Conservation (phyloP, 257 asterid species). For the Penstemon barbatus region DNA sequence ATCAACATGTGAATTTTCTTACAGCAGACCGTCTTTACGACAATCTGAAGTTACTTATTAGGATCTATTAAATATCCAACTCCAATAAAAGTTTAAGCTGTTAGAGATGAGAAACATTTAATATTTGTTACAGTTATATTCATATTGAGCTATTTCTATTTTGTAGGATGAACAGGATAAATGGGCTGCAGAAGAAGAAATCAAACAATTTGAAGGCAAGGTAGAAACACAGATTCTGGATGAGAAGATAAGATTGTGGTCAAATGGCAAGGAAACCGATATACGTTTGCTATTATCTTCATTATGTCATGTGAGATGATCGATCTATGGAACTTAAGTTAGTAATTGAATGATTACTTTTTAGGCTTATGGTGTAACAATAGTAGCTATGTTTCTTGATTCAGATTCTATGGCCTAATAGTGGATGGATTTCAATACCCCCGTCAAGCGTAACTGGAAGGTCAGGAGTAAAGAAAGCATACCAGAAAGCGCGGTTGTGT, state of each 20-base stretch:
- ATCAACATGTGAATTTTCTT: neutral
- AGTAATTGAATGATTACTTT: neutral
- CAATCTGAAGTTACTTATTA: neutral
- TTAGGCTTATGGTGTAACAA: too few relatives aligned
- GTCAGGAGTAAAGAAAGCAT: slow-evolving; percentile 66
- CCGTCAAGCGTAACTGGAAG: slow-evolving; percentile 42
- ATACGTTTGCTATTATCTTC: slow-evolving; percentile 70
- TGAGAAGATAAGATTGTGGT: slow-evolving; percentile 65
- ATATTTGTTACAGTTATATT: too few relatives aligned
- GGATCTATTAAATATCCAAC: too few relatives aligned
- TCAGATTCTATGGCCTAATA: slow-evolving; percentile 69
- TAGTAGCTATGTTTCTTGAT: neutral
- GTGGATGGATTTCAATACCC: slow-evolving; percentile 64
- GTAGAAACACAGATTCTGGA: slow-evolving; percentile 55
- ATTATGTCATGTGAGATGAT: slow-evolving; percentile 59
- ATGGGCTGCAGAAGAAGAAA: slow-evolving; percentile 40
- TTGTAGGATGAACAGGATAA: slow-evolving; percentile 45
- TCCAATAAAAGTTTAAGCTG: too few relatives aligned
- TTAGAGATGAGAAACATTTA: too few relatives aligned
- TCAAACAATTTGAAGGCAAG: slow-evolving; percentile 35
- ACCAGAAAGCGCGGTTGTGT: slow-evolving; percentile 73
- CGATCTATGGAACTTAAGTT: neutral
- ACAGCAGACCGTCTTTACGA: neutral
- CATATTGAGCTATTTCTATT: slow-evolving; percentile 12
- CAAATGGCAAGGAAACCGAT: slow-evolving; percentile 62